These are phyloP conservation scores for Effrenium voratum DNA, from an alignment of 73 alveolate species.

Conservation along the genomic window DNA sequence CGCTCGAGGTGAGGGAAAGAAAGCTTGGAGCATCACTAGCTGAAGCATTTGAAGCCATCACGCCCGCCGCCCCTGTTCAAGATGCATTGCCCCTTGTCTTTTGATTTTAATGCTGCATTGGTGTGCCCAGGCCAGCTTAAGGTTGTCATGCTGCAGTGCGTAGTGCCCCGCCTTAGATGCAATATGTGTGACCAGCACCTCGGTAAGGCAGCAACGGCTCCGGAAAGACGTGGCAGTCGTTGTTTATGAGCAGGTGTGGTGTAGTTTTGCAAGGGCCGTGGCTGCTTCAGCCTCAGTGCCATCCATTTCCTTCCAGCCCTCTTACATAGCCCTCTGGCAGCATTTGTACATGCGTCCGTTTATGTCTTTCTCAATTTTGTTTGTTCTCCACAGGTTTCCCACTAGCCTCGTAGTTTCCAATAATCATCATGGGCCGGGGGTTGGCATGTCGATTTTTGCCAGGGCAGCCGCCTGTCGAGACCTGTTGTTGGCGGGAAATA, in stretches of 20 bases:
- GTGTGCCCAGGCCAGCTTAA: too few relatives aligned
- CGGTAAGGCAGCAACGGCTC: too few relatives aligned
- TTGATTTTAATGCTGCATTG: too few relatives aligned
- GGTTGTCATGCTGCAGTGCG: too few relatives aligned
- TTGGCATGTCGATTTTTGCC: neutral
- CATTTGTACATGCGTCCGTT: neutral
- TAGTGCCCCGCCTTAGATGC: too few relatives aligned
- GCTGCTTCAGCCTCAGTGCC: neutral
- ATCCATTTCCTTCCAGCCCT: constrained; percentile 6
- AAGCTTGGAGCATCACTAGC: neutral
- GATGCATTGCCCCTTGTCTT: neutral
- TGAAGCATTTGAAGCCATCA: neutral
- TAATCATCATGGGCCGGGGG: neutral
- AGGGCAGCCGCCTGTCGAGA: too few relatives aligned
- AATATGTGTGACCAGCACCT: too few relatives aligned
- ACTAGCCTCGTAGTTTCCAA: neutral
- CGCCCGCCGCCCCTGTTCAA: neutral
- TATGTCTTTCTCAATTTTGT: neutral
- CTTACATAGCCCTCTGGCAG: neutral
- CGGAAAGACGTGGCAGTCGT: constrained; percentile 11
- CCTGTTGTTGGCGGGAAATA: too few relatives aligned
- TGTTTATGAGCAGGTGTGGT: constrained; percentile 8
- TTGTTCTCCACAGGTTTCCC: neutral
- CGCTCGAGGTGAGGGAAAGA: neutral
- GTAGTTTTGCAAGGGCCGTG: neutral